Base-by-base conservation (phyloP, 208 protist species). In the Crithidia expoeki region DNA sequence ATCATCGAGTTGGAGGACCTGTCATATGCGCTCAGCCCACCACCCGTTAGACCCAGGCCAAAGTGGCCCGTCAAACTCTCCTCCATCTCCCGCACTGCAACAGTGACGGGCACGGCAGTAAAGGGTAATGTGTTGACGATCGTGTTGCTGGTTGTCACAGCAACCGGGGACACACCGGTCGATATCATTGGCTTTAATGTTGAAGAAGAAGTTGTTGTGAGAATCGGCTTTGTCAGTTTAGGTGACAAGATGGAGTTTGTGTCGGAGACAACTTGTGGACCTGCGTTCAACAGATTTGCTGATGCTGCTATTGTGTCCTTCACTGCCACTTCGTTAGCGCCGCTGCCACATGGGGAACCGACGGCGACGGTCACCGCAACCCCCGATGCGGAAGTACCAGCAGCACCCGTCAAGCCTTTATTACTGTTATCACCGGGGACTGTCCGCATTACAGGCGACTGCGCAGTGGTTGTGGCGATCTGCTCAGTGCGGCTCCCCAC, bases 51-150 rank as follows among this genome's bases (percentile, higher is more conserved):
- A 33, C 56, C 58, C 16, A 55, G 50, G 10, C 21, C 57, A n/a
- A 27, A 4, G 40, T 23, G 33, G 0, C 53, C 53, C 16, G 64
- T 56, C 19, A 65, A 27, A 38, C 44, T 47, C 23, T 46, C 56
- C 51, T 65, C 57, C 67, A 63, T 63, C 47, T 52, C 57, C 1
- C 67, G 46, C 7, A 56, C 36, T 4, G 58, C 50, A 3, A 49
- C 14, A 11, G 25, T 64, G 59, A 57, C 42, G 36, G 68, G 36
- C 6, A 55, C 23, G 49, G 28, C 12, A 30, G 7, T 30, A 12
- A 32, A 12, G 9, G 36, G 12, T 12, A 40, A 40, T 36, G 12
- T 32, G 47, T 47, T 11, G 1, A 14, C 50, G 25, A 17, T 0
- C n/a, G 25, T 6, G 50, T 30, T 53, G 49, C 25, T 25, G 7